Conservation (phyloP, 2,329 filamentous ascomycete genomes). For the Teratosphaeria viscida region DNA sequence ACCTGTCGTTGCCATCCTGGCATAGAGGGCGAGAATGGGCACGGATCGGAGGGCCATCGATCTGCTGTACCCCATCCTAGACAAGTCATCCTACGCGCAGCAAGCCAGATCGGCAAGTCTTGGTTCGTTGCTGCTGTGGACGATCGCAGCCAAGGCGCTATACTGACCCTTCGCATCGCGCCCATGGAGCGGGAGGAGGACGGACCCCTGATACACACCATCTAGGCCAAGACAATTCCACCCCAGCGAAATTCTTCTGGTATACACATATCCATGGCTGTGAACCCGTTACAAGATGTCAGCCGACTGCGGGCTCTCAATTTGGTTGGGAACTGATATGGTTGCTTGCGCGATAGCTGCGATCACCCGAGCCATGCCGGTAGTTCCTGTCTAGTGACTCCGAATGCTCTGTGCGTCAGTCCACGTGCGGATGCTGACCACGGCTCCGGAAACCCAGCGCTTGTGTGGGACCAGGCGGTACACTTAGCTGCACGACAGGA, state of each 20-base stretch:
- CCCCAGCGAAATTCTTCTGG: slow-evolving; percentile 61
- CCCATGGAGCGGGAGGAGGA: slow-evolving; percentile 68
- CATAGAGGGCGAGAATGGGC: background rate
- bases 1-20: background rate
- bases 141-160: slow-evolving; percentile 59
- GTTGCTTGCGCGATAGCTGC: background rate
- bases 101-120: background rate
- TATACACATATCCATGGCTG: slow-evolving; percentile 75
- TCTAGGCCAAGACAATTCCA: slow-evolving; percentile 88
- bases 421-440: background rate
- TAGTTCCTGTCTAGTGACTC: background rate
- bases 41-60: background rate
- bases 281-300: slow-evolving; percentile 46
- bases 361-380: background rate
- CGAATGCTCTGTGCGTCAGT: background rate
- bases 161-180: slow-evolving; percentile 50
- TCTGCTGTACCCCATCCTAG: background rate
- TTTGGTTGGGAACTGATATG: background rate
- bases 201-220: slow-evolving; percentile 62
- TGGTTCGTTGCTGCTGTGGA: background rate
- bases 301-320: background rate
- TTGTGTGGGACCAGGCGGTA: background rate
- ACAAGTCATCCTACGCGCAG: background rate
- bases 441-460: background rate
- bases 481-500: background rate